Conservation (phyloP, 2,329 filamentous ascomycete species). For the Curvularia eragrostidis region DNA sequence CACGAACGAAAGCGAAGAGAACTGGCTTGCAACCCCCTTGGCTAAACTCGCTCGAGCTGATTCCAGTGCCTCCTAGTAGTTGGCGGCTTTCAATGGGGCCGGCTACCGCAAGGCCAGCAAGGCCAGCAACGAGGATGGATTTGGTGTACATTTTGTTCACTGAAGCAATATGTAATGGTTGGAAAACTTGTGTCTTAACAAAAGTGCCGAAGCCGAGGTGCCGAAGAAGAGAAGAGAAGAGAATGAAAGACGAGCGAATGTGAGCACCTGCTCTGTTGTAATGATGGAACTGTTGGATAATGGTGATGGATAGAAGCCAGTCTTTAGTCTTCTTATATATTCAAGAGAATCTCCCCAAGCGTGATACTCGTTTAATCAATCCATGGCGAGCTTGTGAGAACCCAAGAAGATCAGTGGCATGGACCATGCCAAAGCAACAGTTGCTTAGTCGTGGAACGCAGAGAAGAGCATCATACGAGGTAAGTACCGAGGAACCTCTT, state of each 20-base stretch:
- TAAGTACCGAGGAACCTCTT: constrained; percentile 17
- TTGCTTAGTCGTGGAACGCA: neutral
- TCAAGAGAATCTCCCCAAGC: neutral
- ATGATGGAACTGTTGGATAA: neutral
- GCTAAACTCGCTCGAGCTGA: constrained; percentile 50
- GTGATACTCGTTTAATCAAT: neutral
- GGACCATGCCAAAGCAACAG: constrained; percentile 9
- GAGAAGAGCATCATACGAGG: neutral
- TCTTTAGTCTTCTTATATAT: constrained; percentile 11
- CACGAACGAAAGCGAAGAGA: constrained; percentile 59
- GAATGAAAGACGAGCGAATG: constrained; percentile 3
- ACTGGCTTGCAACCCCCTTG: constrained; percentile 51
- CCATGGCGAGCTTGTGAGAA: constrained; percentile 1
- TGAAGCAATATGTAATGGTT: neutral
- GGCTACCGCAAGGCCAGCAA: constrained; percentile 31
- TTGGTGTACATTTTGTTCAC: constrained; percentile 35
- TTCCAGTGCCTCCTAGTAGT: constrained; percentile 27
- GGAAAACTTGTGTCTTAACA: neutral
- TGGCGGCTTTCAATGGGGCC: constrained; percentile 38
- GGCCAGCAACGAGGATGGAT: constrained; percentile 29
- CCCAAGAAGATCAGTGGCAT: neutral
- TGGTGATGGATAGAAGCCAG: constrained; percentile 5
- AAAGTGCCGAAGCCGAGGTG: neutral
- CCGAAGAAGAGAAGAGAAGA: constrained; percentile 7
- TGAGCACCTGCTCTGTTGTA: constrained; percentile 1